These are phyloP conservation scores for Mycosphaerella sp. DNA, from an alignment of 2,329 filamentous ascomycete genomes.

Conservation along the genomic window DNA sequence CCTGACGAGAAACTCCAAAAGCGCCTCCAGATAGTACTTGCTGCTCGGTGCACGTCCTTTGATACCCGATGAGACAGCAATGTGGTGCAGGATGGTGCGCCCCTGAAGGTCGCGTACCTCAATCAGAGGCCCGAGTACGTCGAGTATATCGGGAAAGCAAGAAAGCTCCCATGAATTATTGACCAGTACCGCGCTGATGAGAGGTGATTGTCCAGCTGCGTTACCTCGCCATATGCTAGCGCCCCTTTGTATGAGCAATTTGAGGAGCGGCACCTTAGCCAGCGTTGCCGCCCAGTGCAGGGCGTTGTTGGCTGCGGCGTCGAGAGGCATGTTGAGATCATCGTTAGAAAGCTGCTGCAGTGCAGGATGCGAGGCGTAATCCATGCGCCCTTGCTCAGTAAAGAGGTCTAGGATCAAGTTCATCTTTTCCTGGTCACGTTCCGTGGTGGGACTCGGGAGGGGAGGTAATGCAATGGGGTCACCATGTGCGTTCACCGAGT, in stretches of 20 bases:
- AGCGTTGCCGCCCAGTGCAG: slow-evolving; percentile 95
- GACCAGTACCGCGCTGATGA: slow-evolving; percentile 88
- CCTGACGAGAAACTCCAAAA: slow-evolving; percentile 89
- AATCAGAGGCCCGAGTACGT: slow-evolving; percentile 82
- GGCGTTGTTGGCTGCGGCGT: slow-evolving; percentile 80
- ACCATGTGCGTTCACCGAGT: slow-evolving; percentile 43
- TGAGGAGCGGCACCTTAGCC: slow-evolving; percentile 74
- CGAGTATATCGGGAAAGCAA: slow-evolving; percentile 83
- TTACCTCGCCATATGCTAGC: slow-evolving; percentile 87
- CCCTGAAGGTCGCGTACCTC: slow-evolving; percentile 85
- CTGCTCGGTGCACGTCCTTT: slow-evolving; percentile 87
- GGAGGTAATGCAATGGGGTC: slow-evolving; percentile 58
- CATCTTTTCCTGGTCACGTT: slow-evolving; percentile 72
- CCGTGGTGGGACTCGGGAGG: slow-evolving; percentile 51
- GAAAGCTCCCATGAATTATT: slow-evolving; percentile 91
- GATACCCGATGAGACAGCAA: slow-evolving; percentile 90
- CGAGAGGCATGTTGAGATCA: slow-evolving; percentile 89
- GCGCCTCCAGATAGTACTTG: slow-evolving; percentile 90
- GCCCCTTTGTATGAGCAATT: slow-evolving; percentile 73
- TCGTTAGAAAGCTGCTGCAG: slow-evolving; percentile 67
- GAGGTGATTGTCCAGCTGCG: slow-evolving; percentile 78
- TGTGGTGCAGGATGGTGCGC: slow-evolving; percentile 89
- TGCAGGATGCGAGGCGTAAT: slow-evolving; percentile 68
- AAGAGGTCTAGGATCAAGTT: slow-evolving; percentile 73
- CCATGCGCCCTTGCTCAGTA: slow-evolving; percentile 54